Percentiles rank a stretch among this genome's conserved stretches.
Evolutionary conservation across 768 basidiomycete genomes (phyloP).

Genomic region (Boletus rubroflammeus): DNA sequence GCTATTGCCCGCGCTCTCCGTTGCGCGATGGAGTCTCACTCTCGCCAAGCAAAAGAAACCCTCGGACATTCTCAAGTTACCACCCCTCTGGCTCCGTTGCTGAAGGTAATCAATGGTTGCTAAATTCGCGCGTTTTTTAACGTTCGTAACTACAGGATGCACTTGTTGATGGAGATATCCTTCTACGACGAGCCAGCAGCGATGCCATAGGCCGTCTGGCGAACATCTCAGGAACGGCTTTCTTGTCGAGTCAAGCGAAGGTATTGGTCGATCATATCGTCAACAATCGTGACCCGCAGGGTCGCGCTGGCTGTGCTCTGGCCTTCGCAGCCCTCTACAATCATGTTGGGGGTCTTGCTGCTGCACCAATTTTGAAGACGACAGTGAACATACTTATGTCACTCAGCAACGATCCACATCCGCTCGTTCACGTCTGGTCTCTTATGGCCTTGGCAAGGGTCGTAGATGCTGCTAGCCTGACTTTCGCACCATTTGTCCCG

Average conservation of each 20-base stretch:
- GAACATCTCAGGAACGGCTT: constrained; percentile 75
- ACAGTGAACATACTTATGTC: constrained; percentile 95
- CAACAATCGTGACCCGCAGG: constrained; percentile 88
- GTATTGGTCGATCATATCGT: constrained; percentile 91
- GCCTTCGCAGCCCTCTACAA: constrained; percentile 91
- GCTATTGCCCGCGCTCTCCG: constrained; percentile 72
- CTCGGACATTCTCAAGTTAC: constrained; percentile 66
- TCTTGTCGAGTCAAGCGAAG: constrained; percentile 85
- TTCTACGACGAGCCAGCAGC: constrained; percentile 74
- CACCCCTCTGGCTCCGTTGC: constrained; percentile 57
- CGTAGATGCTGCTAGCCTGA: constrained; percentile 86
- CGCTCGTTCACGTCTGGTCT: constrained; percentile 93
- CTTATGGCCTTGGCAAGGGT: constrained; percentile 81
- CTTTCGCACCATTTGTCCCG: constrained; percentile 85
- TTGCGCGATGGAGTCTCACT: constrained; percentile 46
- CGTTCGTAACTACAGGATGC: constrained; percentile 50
- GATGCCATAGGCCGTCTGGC: constrained; percentile 88
- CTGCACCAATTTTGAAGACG: constrained; percentile 90
- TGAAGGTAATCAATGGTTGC: constrained; percentile 58
- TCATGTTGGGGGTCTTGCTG: constrained; percentile 91
- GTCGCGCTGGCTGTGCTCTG: constrained; percentile 89
- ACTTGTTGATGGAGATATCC: constrained; percentile 74
- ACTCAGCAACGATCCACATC: constrained; percentile 92
- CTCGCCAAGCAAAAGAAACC: constrained; percentile 59
- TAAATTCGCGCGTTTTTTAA: constrained; percentile 11